Base-by-base conservation (phyloP, 1,284 basidiomycete species). In the Ustilago esculenta region DNA sequence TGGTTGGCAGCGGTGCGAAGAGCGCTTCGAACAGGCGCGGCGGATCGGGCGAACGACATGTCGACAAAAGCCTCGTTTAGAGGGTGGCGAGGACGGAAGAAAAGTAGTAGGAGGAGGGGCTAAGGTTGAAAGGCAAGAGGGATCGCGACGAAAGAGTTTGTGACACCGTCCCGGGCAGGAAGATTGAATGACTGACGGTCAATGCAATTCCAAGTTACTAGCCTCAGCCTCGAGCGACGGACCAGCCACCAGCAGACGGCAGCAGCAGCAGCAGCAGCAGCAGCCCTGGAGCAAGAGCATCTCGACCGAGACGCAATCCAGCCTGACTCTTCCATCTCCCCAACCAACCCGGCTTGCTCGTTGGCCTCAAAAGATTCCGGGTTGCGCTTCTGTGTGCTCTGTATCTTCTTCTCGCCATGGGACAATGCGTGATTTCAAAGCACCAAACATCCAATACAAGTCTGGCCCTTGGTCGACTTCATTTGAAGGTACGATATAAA, bases 31-130 rank as follows among this genome's bases (percentile, higher is more conserved):
- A 71, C 57, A 43, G 67, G 63, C 18, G 63, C 54, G 44, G 68
- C 63, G 55, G 68, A 71, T 33, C 68, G 63, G n/a, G 61, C 68
- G 58, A 71, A 44, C 36, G 68, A 71, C 68, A 71, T 71, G 48
- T 39, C 48, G 58, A 39, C n/a, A 14, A 25, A 27, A 15, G 17
- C 34, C 33, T 14, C 18, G 23, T 11, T n/a, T n/a, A n/a, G n/a
- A 24, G 24, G 17, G 5, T 1, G 29, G 36, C 11, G 33, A 14
- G 25, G 32, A 12, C 18, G 18, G 14, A 14, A 33, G 36, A 15
- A 33, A 37, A 49, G 29, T 18, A 15, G 7, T 20, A 17, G 41
- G 40, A 17, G 41, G 25, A 24, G 46, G 29, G 25, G 33, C 41
- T 33, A 47, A 24, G 18, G 33, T 32, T 34, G 56, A 42, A 40